These are phyloP conservation scores for Dothideomycetes sp. DNA, from an alignment of 2,329 filamentous ascomycete genomes.

Conservation along the genomic window DNA sequence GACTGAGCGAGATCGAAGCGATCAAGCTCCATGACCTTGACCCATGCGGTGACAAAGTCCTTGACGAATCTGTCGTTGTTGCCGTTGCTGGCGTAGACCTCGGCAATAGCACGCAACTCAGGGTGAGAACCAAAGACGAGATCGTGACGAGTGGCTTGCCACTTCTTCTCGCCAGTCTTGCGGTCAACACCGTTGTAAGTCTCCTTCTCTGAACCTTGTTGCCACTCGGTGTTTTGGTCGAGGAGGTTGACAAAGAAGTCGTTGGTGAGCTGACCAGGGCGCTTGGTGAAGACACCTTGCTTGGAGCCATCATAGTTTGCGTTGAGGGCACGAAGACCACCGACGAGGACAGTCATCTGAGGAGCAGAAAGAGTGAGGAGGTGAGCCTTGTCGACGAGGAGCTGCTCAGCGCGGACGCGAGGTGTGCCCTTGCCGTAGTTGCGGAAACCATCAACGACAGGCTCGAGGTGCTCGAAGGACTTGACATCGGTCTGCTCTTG, in stretches of 20 bases:
- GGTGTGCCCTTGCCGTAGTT: constrained; percentile 59
- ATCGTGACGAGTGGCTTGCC: constrained; percentile 59
- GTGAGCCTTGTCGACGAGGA: constrained; percentile 62
- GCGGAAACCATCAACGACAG: constrained; percentile 66
- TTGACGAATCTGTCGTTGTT: constrained; percentile 55
- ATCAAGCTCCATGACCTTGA: constrained; percentile 66
- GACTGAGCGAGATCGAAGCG: constrained; percentile 48
- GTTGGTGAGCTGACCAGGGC: constrained; percentile 61
- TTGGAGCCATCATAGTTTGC: constrained; percentile 62
- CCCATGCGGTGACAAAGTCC: constrained; percentile 64
- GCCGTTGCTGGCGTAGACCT: constrained; percentile 58
- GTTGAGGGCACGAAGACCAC: constrained; percentile 61
- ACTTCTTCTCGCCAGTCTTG: constrained; percentile 57
- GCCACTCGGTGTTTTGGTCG: constrained; percentile 58
- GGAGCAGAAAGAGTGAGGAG: constrained; percentile 62
- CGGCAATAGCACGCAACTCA: constrained; percentile 60
- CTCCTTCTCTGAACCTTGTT: constrained; percentile 43
- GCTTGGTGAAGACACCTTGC: constrained; percentile 58
- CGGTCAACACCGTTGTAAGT: constrained; percentile 56
- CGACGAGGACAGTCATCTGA: constrained; percentile 61
- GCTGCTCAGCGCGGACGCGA: constrained; percentile 57
- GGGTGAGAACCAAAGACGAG: constrained; percentile 65
- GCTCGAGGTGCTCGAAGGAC: constrained; percentile 58
- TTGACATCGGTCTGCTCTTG: constrained; percentile 62
- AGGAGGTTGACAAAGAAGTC: constrained; percentile 78